Percentiles rank a stretch among this genome's conserved stretches.
Conservation (phyloP, 2,329 filamentous ascomycete genomes). For the Chrysoporthe deuterocubensis region DNA sequence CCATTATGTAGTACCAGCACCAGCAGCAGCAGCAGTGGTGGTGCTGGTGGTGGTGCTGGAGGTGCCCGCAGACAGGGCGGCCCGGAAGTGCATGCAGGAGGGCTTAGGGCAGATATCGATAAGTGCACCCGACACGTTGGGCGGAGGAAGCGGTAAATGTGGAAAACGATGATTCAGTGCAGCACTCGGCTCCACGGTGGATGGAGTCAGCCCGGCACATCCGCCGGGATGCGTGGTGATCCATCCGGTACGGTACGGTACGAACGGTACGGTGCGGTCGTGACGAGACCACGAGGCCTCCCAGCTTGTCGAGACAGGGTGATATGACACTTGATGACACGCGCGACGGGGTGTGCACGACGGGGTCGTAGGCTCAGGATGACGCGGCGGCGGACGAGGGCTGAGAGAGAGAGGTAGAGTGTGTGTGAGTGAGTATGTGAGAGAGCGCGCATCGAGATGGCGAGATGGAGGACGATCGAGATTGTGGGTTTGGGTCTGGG, state of each 20-base stretch:
- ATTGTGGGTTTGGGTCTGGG: neutral
- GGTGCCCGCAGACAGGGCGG: neutral
- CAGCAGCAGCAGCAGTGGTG: too few species aligned
- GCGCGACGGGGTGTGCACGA: too few species aligned
- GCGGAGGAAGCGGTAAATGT: slow-evolving; percentile 6
- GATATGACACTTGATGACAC: too few species aligned
- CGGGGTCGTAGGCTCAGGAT: too few species aligned
- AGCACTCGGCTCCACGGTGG: slow-evolving; percentile 5
- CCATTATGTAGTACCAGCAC: too few species aligned
- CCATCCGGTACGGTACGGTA: neutral
- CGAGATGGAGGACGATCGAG: neutral
- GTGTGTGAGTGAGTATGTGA: too few species aligned
- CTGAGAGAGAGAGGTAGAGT: neutral
- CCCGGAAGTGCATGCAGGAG: neutral
- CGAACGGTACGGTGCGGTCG: too few species aligned
- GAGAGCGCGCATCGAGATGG: neutral
- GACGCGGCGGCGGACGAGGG: neutral
- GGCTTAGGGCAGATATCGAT: slow-evolving; percentile 15
- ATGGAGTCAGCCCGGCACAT: neutral
- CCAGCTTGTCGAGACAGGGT: too few species aligned
- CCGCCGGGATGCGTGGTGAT: neutral
- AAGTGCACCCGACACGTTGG: slow-evolving; percentile 4
- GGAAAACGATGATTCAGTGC: neutral
- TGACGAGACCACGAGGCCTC: neutral
- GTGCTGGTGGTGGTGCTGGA: too few species aligned